Conservation (phyloP, 352 stramenopile species). For the Pilasporangium apinafurcum region DNA sequence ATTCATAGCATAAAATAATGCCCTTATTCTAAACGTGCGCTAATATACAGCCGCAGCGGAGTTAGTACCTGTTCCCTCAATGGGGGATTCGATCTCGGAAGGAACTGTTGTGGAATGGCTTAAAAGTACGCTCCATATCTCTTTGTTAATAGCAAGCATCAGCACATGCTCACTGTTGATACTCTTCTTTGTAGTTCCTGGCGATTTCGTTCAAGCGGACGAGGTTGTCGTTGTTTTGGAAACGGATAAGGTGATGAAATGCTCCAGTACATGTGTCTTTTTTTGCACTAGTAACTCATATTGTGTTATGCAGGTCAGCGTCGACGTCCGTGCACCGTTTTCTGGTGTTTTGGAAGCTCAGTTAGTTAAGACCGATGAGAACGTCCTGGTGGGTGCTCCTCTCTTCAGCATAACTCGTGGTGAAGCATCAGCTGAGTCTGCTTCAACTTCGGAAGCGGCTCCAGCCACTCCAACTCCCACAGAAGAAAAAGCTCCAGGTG, state of each 20-base stretch:
- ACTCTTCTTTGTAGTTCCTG: conserved; percentile 36
- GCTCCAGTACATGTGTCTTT: neutral
- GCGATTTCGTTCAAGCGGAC: conserved; percentile 92
- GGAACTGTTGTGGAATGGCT: conserved; percentile 96
- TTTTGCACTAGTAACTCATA: neutral
- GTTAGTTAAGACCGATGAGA: conserved; percentile 91
- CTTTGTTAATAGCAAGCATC: neutral
- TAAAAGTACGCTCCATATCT: conserved; percentile 54
- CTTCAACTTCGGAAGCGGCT: conserved; percentile 4
- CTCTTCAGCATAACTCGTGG: conserved; percentile 83
- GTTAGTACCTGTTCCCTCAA: conserved; percentile 76
- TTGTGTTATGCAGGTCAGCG: conserved; percentile 62
- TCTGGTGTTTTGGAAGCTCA: conserved; percentile 89
- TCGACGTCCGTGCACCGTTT: conserved; percentile 89
- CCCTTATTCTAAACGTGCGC: neutral
- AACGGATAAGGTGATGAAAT: conserved; percentile 94
- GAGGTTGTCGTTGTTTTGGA: conserved; percentile 97
- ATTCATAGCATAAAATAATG: neutral
- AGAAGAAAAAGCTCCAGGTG: conserved; percentile 1
- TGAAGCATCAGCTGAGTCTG: conserved; percentile 4
- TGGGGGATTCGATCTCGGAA: conserved; percentile 97
- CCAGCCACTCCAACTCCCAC: conserved; percentile 8
- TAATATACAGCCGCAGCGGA: conserved; percentile 22
- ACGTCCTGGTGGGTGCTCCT: conserved; percentile 92
- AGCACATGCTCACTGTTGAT: neutral